phyloP scores from a whole-genome alignment of 2,329 filamentous ascomycete genomes.

The Emergomyces pasteurianus region DNA sequence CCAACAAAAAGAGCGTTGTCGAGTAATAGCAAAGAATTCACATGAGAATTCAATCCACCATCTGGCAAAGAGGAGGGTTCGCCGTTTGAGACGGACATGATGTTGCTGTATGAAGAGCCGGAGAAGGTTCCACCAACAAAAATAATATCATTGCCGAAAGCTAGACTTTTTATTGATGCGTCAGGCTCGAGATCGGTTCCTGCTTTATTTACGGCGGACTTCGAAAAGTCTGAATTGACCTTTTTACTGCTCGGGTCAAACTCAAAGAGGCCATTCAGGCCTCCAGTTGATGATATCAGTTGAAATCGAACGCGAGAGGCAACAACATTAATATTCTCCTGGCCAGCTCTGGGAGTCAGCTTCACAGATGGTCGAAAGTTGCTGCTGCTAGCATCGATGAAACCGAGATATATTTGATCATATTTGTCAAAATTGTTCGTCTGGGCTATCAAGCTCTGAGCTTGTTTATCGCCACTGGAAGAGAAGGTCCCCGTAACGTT shows the following conservation, averaged over 20 bases:
- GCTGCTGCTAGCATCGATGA: conserved; percentile 60
- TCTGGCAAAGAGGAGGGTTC: conserved; percentile 51
- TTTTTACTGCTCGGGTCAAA: conserved; percentile 57
- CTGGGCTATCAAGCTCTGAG: conserved; percentile 60
- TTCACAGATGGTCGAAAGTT: conserved; percentile 73
- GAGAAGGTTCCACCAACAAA: conserved; percentile 82
- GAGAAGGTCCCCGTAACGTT: conserved; percentile 67
- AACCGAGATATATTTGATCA: conserved; percentile 78
- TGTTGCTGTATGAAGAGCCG: conserved; percentile 54
- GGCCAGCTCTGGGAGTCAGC: conserved; percentile 53
- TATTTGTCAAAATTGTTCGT: conserved; percentile 97
- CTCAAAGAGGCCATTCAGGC: conserved; percentile 82
- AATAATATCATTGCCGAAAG: conserved; percentile 49
- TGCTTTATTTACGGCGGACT: conserved; percentile 64
- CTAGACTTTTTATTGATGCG: conserved; percentile 61
- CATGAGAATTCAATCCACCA: conserved; percentile 67
- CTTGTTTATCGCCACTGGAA: conserved; percentile 33
- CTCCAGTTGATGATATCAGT: conserved; percentile 50
- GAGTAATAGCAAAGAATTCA: conserved; percentile 59
- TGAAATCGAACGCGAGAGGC: conserved; percentile 77
- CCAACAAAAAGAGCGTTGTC: conserved; percentile 63
- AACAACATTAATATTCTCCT: conserved; percentile 62
- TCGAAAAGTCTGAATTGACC: conserved; percentile 52
- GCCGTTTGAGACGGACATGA: conserved; percentile 59
- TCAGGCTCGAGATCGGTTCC: conserved; percentile 55